These are phyloP conservation scores for Trichophyton mentagrophytes DNA, from an alignment of 2,329 filamentous ascomycete genomes.

Conservation along the genomic window DNA sequence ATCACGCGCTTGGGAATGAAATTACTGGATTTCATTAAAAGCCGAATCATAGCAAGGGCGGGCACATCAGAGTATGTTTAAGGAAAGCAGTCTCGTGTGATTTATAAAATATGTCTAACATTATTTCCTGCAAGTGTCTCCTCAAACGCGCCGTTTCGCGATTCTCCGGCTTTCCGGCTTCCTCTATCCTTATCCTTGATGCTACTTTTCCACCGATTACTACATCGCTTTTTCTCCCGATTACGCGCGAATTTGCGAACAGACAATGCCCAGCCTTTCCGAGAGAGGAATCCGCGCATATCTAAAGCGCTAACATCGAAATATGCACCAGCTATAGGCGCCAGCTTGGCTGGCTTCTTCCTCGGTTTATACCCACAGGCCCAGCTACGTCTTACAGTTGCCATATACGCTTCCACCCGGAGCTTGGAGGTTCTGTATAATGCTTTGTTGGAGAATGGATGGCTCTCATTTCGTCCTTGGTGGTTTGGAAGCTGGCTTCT, in stretches of 20 bases:
- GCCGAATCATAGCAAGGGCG: neutral
- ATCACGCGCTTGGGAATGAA: conserved; percentile 52
- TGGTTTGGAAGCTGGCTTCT: conserved; percentile 79
- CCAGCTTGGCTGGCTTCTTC: conserved; percentile 71
- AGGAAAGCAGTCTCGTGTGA: neutral
- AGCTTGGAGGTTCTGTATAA: conserved; percentile 83
- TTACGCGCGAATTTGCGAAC: conserved; percentile 67
- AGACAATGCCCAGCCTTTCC: conserved; percentile 67
- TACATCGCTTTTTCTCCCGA: conserved; percentile 78
- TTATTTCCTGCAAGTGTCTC: conserved; percentile 17
- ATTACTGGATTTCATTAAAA: neutral
- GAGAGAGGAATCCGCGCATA: conserved; percentile 66
- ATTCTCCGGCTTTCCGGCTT: conserved; percentile 58
- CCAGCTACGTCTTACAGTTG: conserved; percentile 62
- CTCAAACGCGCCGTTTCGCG: conserved; percentile 30
- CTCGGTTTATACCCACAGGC: conserved; percentile 62
- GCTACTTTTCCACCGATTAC: conserved; percentile 72
- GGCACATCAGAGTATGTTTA: neutral
- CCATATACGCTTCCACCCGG: conserved; percentile 69
- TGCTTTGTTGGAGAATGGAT: conserved; percentile 57
- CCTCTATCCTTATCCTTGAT: conserved; percentile 75
- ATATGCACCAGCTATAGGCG: conserved; percentile 80
- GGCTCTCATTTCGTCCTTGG: conserved; percentile 56
- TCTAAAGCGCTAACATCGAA: conserved; percentile 63
- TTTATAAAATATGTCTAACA: neutral